Evolutionary conservation across 305 asterid species (phyloP).

Genomic region (Fraxinus greggii): DNA sequence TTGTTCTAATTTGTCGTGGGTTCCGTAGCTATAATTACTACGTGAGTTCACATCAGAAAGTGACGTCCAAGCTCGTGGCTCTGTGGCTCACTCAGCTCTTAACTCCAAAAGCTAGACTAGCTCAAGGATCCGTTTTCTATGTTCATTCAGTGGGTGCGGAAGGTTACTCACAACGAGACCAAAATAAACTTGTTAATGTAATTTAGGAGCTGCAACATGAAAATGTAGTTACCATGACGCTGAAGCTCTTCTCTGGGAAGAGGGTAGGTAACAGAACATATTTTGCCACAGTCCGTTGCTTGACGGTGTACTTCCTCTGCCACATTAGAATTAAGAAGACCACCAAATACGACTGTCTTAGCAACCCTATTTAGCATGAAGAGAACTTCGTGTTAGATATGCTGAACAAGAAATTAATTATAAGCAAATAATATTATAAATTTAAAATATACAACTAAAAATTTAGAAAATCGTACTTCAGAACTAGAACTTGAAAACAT

Average conservation of each 20-base stretch:
- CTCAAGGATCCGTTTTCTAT: neutral
- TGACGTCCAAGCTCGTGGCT: neutral
- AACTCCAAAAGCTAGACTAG: neutral
- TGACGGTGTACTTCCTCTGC: constrained; percentile 72
- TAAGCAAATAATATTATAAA: constrained; percentile 9
- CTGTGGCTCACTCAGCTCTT: neutral
- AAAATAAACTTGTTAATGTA: neutral
- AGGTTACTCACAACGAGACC: neutral
- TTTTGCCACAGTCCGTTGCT: constrained; percentile 63
- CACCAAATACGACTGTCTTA: constrained; percentile 81
- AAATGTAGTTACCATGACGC: constrained; percentile 59
- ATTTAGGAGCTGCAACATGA: constrained; percentile 7
- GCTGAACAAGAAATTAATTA: constrained; percentile 5
- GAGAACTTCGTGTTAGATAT: neutral
- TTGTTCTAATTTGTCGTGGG: no score
- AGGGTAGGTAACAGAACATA: constrained; percentile 69
- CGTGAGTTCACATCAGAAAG: no score
- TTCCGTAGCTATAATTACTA: no score
- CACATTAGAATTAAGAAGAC: constrained; percentile 65
- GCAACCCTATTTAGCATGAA: constrained; percentile 70
- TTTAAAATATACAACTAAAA: neutral
- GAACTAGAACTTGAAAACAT: neutral
- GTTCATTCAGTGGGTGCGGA: neutral
- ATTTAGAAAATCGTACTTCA: neutral
- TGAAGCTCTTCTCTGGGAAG: constrained; percentile 72